Evolutionary conservation across 2,329 filamentous ascomycete species (phyloP).

Genomic region (Fusarium sp.): DNA sequence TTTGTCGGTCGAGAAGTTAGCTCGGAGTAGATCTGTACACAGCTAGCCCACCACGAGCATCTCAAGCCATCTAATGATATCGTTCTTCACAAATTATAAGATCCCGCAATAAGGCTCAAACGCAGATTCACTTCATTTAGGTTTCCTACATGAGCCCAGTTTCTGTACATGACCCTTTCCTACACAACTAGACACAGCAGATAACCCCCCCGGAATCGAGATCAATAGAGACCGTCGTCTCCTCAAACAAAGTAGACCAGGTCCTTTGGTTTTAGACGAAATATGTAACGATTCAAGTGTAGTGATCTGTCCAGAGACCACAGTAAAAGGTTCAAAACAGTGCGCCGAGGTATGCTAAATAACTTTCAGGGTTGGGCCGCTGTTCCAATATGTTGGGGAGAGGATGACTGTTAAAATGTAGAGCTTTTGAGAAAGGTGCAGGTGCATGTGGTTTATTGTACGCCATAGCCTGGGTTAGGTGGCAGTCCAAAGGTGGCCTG

Average conservation of each 20-base stretch:
- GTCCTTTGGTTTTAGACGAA: slow-evolving; percentile 30
- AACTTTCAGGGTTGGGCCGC: slow-evolving; percentile 38
- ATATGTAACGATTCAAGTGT: slow-evolving; percentile 39
- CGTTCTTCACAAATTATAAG: slow-evolving; percentile 7
- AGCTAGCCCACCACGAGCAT: background rate
- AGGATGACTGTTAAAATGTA: slow-evolving; percentile 22
- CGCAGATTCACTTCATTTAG: slow-evolving; percentile 41
- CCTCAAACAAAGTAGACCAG: slow-evolving; percentile 28
- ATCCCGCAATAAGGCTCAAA: slow-evolving; percentile 18
- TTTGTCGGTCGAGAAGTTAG: slow-evolving; percentile 66
- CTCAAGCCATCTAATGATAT: background rate
- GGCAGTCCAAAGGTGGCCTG: slow-evolving; percentile 65
- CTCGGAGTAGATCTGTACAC: slow-evolving; percentile 8
- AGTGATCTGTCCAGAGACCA: slow-evolving; percentile 42
- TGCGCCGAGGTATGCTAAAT: slow-evolving; percentile 52
- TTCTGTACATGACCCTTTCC: slow-evolving; percentile 35
- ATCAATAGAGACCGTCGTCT: slow-evolving; percentile 32
- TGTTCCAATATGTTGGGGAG: slow-evolving; percentile 35
- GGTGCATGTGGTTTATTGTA: slow-evolving; percentile 37
- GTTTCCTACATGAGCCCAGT: slow-evolving; percentile 36
- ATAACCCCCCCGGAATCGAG: slow-evolving; percentile 26
- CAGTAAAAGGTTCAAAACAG: slow-evolving; percentile 42
- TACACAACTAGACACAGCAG: slow-evolving; percentile 37
- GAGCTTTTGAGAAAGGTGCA: slow-evolving; percentile 27
- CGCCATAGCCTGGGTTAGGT: slow-evolving; percentile 55